A percentile compares a stretch with the other conserved stretches of the same genome.
Conservation (phyloP, 2,329 filamentous ascomycete species). For the Rutstroemia sp. region DNA sequence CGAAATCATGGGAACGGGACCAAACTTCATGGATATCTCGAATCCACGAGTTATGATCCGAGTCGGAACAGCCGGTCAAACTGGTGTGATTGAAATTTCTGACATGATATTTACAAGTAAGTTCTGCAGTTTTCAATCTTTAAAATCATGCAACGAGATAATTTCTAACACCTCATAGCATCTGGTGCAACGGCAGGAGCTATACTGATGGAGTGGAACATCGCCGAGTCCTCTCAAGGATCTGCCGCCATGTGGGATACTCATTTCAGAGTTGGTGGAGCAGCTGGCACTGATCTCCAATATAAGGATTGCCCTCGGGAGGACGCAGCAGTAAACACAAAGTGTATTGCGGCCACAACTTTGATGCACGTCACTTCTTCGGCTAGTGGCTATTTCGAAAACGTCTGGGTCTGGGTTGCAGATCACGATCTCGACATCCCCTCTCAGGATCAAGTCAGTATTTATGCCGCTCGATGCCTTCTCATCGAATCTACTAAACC, state of each 20-base stretch:
- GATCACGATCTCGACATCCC: conserved; percentile 24
- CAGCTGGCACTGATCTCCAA: conserved; percentile 30
- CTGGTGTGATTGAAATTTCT: conserved; percentile 36
- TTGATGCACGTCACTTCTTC: conserved; percentile 16
- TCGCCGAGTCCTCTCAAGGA: conserved; percentile 26
- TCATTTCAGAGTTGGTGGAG: conserved; percentile 34
- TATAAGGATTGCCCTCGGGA: conserved; percentile 27
- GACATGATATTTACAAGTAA: conserved; percentile 35
- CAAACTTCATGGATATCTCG: conserved; percentile 34
- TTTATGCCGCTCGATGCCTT: conserved; percentile 13
- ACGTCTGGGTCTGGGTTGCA: conserved; percentile 18
- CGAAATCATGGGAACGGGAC: conserved; percentile 30
- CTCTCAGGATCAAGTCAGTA: conserved; percentile 13
- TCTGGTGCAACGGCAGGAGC: conserved; percentile 30
- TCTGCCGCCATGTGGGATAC: conserved; percentile 29
- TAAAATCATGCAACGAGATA: no score
- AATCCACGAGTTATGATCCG: conserved; percentile 37
- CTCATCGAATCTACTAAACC: conserved; percentile 11
- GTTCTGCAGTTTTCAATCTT: no score
- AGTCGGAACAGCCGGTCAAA: conserved; percentile 34
- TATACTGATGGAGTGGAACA: conserved; percentile 34
- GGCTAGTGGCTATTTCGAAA: conserved; percentile 19
- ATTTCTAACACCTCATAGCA: no score
- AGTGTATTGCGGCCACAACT: conserved; percentile 14
- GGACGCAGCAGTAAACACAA: conserved; percentile 18